A percentile compares a stretch with the other conserved stretches of the same genome.
These are phyloP conservation scores for Phytopythium ostracodes DNA, from an alignment of 352 stramenopile genomes.

Conservation along the genomic window DNA sequence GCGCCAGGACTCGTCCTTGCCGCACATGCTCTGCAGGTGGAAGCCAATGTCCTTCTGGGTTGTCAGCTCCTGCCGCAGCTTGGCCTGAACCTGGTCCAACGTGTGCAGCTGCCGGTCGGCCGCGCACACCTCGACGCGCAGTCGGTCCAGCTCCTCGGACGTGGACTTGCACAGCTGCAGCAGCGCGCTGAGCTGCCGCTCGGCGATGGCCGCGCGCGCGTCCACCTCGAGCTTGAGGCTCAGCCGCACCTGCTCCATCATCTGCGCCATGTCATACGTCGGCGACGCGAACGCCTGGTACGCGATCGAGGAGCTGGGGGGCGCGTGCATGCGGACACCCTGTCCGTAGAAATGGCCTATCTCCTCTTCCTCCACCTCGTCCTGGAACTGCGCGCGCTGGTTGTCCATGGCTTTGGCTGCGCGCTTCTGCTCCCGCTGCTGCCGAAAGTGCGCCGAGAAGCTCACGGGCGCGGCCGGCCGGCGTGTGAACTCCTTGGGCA, in stretches of 20 bases:
- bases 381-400: slow-evolving; percentile 17
- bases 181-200: slow-evolving; percentile 72
- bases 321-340: neutral
- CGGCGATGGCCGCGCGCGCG: slow-evolving; percentile 62
- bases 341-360: slow-evolving; percentile 3
- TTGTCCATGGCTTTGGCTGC: slow-evolving; percentile 18
- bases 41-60: slow-evolving; percentile 82
- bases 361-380: slow-evolving; percentile 16
- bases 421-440: slow-evolving; percentile 41
- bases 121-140: slow-evolving; percentile 65
- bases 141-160: slow-evolving; percentile 66
- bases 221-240: slow-evolving; percentile 84
- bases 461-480: slow-evolving; percentile 7
- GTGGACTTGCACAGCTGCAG: slow-evolving; percentile 70
- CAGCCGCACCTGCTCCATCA: slow-evolving; percentile 83
- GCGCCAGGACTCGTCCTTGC: slow-evolving; percentile 84
- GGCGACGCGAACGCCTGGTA: slow-evolving; percentile 62
- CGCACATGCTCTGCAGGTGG: slow-evolving; percentile 75
- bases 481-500: slow-evolving; percentile 12
- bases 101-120: slow-evolving; percentile 74
- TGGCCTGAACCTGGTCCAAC: slow-evolving; percentile 69
- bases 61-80: slow-evolving; percentile 73
- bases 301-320: slow-evolving; percentile 11
- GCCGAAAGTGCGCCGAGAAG: slow-evolving; percentile 53
- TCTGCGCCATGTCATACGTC: slow-evolving; percentile 74